Evolutionary conservation across 1,139 yeast genomes (phyloP), one percentile per base, ranked within the genome.

Genomic region (Saccharomyces hybrid): DNA sequence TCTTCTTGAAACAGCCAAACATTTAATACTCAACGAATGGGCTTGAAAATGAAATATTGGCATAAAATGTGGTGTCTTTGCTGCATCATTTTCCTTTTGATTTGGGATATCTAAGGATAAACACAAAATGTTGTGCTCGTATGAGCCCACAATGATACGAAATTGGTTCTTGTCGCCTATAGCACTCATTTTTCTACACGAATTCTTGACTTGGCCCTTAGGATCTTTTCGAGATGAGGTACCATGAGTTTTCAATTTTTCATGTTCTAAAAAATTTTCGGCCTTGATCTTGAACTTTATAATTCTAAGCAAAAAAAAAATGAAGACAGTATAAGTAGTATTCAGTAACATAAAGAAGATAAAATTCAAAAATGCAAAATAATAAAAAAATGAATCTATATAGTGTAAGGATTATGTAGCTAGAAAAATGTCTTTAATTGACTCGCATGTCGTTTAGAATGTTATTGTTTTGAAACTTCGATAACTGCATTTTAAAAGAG

Each of bases 11-110:
- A 84, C 76, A 59, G 93, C 97, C 60, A 93, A 77, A 51, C 95
- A 80, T 69, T 91, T 84, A 56, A 93, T 88, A 32, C 96, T 87
- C 55, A 89, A 79, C 0, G 96, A 78, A 71, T 93, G 99, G 1
- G 99, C 96, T 62, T 93, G 89, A 71, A 93, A 93, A 70, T 93
- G 98, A 76, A 93, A 93, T 48, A 95, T 83, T 1, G 98, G 96
- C 50, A 89, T 91, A 73, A 95, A 93, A 4, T 87, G 77, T 1
- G 91, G 85, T 16, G 74, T 70, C 44, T 38, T 38, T 11, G 44
- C 26, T 26, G 6, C 25, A 38, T 38, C 44, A 13, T 38, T 11
- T 38, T 38, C 9, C 44, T 38, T 38, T 16, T 66, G 66, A 41
- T 62, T 59, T 16, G 71, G 69, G 46, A 89, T 65, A 23, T 84